Evolutionary conservation across 2,329 filamentous ascomycete species (phyloP).

Genomic region (Nigrospora sphaerica): DNA sequence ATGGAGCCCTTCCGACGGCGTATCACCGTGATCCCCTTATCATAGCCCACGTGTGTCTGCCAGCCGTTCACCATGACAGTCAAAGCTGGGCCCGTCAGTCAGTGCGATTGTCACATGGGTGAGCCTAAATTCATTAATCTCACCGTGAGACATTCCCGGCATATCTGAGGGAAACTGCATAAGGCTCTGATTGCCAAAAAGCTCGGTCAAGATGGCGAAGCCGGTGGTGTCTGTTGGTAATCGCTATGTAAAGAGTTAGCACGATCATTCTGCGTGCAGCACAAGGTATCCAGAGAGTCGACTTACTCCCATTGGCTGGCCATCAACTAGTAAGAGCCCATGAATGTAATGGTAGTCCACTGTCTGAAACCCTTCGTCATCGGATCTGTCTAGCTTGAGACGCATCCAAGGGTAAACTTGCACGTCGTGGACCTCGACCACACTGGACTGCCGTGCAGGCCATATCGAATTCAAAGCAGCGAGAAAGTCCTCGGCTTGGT

Average conservation of each 20-base stretch:
- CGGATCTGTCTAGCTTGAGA: slow-evolving; percentile 3
- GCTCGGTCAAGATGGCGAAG: slow-evolving; percentile 27
- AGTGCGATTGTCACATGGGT: slow-evolving; percentile 7
- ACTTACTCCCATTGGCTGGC: slow-evolving; percentile 32
- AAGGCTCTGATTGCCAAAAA: slow-evolving; percentile 48
- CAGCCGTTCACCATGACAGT: slow-evolving; percentile 25
- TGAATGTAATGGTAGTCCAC: slow-evolving; percentile 26
- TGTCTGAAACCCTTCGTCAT: slow-evolving; percentile 11
- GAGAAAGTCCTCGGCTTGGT: slow-evolving; percentile 10
- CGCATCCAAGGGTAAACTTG: slow-evolving; percentile 22
- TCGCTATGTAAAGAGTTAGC: slow-evolving; percentile 30
- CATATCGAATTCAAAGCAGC: slow-evolving; percentile 32
- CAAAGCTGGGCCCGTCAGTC: slow-evolving; percentile 5
- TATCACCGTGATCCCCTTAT: slow-evolving; percentile 31
- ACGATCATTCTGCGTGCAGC: background rate
- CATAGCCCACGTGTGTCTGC: slow-evolving; percentile 48
- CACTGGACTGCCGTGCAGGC: slow-evolving; percentile 25
- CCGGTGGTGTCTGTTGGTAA: slow-evolving; percentile 18
- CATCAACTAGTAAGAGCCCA: slow-evolving; percentile 30
- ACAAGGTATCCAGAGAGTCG: background rate
- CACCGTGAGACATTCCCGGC: slow-evolving; percentile 45
- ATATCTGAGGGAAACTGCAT: slow-evolving; percentile 44
- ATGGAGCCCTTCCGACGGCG: slow-evolving; percentile 22
- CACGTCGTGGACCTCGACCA: slow-evolving; percentile 8
- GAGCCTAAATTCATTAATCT: slow-evolving; percentile 1